These are phyloP conservation scores for Melampsora abietis-canadensis DNA, from an alignment of 1,284 basidiomycete genomes.

Conservation along the genomic window DNA sequence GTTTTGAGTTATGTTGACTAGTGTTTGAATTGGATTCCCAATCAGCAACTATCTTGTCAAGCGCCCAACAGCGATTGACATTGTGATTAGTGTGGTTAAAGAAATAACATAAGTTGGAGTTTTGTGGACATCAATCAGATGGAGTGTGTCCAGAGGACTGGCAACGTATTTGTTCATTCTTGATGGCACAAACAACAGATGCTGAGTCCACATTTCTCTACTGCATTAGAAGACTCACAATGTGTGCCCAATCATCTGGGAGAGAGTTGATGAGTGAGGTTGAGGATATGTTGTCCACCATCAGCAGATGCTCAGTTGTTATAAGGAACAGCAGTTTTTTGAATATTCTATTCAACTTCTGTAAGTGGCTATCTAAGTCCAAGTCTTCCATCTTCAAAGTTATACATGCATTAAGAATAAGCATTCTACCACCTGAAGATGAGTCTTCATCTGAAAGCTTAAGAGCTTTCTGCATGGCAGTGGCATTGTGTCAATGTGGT, in stretches of 20 bases:
- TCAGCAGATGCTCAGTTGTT: not conserved
- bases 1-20: too few relatives aligned
- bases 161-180: not conserved
- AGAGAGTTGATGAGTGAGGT: not conserved
- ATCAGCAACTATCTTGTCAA: too few relatives aligned
- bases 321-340: not conserved
- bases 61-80: too few relatives aligned
- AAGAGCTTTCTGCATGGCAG: constrained; percentile 8
- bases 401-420: not conserved
- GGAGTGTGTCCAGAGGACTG: too few relatives aligned
- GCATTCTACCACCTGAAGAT: constrained; percentile 4
- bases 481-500: not conserved
- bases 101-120: too few relatives aligned
- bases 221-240: not conserved
- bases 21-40: too few relatives aligned
- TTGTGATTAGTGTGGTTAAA: too few relatives aligned
- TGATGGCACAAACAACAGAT: not conserved
- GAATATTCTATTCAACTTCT: not conserved
- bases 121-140: too few relatives aligned
- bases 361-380: not conserved
- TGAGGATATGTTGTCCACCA: not conserved
- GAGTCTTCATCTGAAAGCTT: constrained; percentile 2
- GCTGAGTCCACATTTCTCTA: not conserved
- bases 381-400: not conserved
- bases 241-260: too few relatives aligned